Percentiles rank a stretch among this genome's conserved stretches.
Evolutionary conservation across 192 early-diverging fungal genomes (phyloP).

Genomic region (Geosiphon pyriformis): DNA sequence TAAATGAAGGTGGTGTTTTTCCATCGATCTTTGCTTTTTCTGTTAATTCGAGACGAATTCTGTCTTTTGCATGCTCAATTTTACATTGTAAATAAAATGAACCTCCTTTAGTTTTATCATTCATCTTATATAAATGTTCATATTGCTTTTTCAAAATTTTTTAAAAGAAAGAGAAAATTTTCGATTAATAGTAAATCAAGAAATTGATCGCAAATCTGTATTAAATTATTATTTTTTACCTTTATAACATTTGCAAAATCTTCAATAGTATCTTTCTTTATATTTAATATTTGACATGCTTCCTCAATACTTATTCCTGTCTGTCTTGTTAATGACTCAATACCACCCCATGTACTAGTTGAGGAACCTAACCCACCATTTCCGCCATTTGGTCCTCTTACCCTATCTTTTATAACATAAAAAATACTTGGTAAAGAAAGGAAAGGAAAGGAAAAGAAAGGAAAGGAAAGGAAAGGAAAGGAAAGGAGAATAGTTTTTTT

Average conservation of each 20-base stretch:
- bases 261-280: constrained; percentile 53
- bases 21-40: constrained; percentile 37
- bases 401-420: no score
- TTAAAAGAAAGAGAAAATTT: neutral
- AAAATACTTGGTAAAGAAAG: no score
- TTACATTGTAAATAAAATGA: constrained; percentile 95
- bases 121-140: constrained; percentile 78
- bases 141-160: constrained; percentile 53
- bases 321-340: constrained; percentile 45
- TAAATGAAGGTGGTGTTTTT: neutral
- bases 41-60: constrained; percentile 84
- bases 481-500: no score
- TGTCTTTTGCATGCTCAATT: constrained; percentile 87
- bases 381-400: no score
- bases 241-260: constrained; percentile 49
- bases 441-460: no score
- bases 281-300: constrained; percentile 84
- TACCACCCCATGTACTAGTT: no score
- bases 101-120: constrained; percentile 81
- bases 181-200: no score
- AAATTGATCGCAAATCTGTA: no score
- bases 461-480: no score
- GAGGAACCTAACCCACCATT: no score
- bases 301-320: constrained; percentile 87
- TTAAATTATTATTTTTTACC: constrained; percentile 24